Evolutionary conservation across 495 filamentous ascomycete species (phyloP), one percentile per base, ranked within the genome.

Genomic region (Tuber borchii): DNA sequence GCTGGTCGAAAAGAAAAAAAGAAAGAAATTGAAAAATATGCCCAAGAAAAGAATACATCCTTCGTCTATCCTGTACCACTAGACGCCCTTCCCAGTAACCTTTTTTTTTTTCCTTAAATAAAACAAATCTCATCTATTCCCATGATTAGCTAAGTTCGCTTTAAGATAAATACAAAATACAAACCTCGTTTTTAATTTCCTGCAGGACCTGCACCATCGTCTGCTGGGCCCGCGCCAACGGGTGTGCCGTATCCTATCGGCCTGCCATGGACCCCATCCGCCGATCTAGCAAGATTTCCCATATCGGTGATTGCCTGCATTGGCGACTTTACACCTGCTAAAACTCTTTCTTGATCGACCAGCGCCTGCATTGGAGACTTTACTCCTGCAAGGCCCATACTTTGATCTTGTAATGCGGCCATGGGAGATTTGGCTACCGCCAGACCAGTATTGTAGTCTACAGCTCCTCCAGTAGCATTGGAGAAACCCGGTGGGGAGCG

Each of bases 361-460:
- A 65, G 19, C 31, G 56, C 56, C 4, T 65, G 56, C 56, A 65
- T 65, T 14, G 56, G 56, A 65, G 56, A 65, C 56, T 65, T 65
- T 34, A 65, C 56, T 17, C 56, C 56, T 34, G 26, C 56, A 2
- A 65, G 31, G 26, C 56, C 56, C 56, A 65, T 65, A 34, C 56
- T 65, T 16, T 34, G 56, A 19, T 65, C 56, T 6, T 65, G 56
- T 34, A 65, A 34, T 6, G 56, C 56, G 16, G 56, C 8, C 56
- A 65, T 65, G 56, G 56, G 56, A 34, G 56, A 65, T 65, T 65
- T 65, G 5, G 56, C 56, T 34, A 65, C 56, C 56, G 56, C 56
- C 17, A 65, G 2, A 26, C 56, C 56, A 34, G 56, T 65, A 34
- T 65, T 65, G 56, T 65, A 65, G 56, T 65, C 56, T 17, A 26